These are phyloP conservation scores for Psilocybe azurescens DNA, from an alignment of 768 basidiomycete genomes.

Conservation along the genomic window DNA sequence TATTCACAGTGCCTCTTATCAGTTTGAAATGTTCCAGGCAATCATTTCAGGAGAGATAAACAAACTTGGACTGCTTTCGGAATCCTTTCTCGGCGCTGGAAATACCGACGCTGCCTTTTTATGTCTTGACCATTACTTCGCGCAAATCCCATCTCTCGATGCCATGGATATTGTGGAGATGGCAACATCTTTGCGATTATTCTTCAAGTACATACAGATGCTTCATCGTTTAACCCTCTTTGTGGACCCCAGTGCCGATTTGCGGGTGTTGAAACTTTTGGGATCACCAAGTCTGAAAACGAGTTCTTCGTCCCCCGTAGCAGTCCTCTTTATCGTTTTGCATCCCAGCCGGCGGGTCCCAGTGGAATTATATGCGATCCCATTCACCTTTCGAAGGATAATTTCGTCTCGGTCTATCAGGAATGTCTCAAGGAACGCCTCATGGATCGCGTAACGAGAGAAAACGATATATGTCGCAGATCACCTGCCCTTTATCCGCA, in stretches of 20 bases:
- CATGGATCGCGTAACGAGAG: conserved; percentile 14
- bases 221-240: conserved; percentile 33
- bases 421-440: conserved; percentile 15
- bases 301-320: conserved; percentile 30
- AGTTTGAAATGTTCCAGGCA: conserved; percentile 25
- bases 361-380: not conserved
- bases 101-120: conserved; percentile 42
- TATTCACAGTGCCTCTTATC: not conserved
- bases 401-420: conserved; percentile 1
- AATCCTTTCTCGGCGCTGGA: conserved; percentile 30
- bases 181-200: conserved; percentile 34
- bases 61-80: conserved; percentile 37
- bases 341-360: not conserved
- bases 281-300: conserved; percentile 34
- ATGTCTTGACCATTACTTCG: conserved; percentile 49
- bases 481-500: conserved; percentile 12
- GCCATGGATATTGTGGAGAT: conserved; percentile 30
- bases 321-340: conserved; percentile 27
- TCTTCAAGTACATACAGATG: conserved; percentile 38
- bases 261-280: conserved; percentile 36
- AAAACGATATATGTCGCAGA: conserved; percentile 14
- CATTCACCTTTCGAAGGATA: not conserved
- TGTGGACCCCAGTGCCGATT: conserved; percentile 29
- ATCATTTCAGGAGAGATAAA: conserved; percentile 21
- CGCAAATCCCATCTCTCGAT: conserved; percentile 28